Base-by-base conservation (phyloP, 2,329 filamentous ascomycete species). In the Xylariaceae sp. region DNA sequence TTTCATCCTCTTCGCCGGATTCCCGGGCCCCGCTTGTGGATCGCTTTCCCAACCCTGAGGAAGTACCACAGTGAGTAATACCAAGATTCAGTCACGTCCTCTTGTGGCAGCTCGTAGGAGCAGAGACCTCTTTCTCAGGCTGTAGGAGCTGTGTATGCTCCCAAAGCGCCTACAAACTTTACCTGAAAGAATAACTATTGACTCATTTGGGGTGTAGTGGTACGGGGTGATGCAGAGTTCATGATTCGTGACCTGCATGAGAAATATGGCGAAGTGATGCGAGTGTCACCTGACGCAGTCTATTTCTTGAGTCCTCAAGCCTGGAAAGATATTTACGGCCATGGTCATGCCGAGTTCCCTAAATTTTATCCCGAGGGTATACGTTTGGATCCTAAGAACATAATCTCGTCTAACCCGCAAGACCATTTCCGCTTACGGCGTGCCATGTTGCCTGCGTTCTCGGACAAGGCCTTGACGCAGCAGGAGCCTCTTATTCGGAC, bases 391-490 rank as follows among this genome's bases (percentile, higher is more conserved):
- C 50, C 56, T 18, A 59, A 60, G 48, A 65, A 64, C 16, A 65
- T 71, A 4, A 56, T 63, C 26, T 62, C 64, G n/a, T 35, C 63
- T 0, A 57, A 60, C 37, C 55, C 63, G 1, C 44, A 59, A 18
- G 61, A 64, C 18, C 79, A 82, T 59, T 78, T 77, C 5, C 73
- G 78, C 26, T 80, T 80, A 62, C 69, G 79, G n/a, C 68, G 76
- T n/a, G 76, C 79, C 3, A 71, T 82, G 30, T 73, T 75, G 15
- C 77, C 80, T 50, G 80, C 78, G 0, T 81, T 82, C 64, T 73
- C 71, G 3, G 64, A 64, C 11, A 69, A 67, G 37, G 68, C 70
- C 1, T 53, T 74, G 11, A 36, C 57, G 18, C 67, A 71, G 18
- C 71, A 75, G 48, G 72, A 74, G 51, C 61, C 62, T 4, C 66